Conservation (phyloP, 768 basidiomycete genomes). For the Boletellus sp. region DNA sequence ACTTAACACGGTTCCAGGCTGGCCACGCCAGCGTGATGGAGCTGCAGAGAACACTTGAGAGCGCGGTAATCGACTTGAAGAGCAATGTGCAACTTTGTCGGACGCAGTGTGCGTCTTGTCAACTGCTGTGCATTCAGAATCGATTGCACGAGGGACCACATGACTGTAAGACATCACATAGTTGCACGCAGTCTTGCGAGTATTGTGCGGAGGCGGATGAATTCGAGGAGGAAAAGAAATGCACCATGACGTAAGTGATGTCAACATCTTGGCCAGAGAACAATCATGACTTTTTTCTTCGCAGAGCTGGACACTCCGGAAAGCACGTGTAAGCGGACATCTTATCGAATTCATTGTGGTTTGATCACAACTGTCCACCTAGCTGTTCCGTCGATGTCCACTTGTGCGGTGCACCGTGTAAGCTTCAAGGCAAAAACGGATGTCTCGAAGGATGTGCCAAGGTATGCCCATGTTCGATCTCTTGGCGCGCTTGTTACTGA, state of each 20-base stretch:
- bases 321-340: conserved; percentile 46
- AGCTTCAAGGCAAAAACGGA: conserved; percentile 42
- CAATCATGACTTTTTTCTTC: neutral
- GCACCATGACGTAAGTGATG: conserved; percentile 44
- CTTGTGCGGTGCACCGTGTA: conserved; percentile 53
- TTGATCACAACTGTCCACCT: neutral
- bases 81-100: conserved; percentile 50
- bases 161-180: conserved; percentile 48
- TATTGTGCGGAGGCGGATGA: conserved; percentile 33
- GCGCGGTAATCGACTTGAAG: conserved; percentile 43
- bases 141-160: conserved; percentile 47
- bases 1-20: conserved; percentile 46
- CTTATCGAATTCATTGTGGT: neutral
- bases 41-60: conserved; percentile 43
- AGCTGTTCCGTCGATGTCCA: conserved; percentile 54
- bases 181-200: conserved; percentile 43
- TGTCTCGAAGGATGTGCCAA: conserved; percentile 53
- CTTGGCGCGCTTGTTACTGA: neutral
- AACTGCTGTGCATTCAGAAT: conserved; percentile 45
- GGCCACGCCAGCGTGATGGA: conserved; percentile 43
- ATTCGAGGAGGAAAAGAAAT: conserved; percentile 34
- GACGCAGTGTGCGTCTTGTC: conserved; percentile 44
- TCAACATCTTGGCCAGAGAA: neutral
- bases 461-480: conserved; percentile 26
- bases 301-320: conserved; percentile 54